Conservation (phyloP, 164 flowering plant genomes). For the Paratinospora sagittata region DNA sequence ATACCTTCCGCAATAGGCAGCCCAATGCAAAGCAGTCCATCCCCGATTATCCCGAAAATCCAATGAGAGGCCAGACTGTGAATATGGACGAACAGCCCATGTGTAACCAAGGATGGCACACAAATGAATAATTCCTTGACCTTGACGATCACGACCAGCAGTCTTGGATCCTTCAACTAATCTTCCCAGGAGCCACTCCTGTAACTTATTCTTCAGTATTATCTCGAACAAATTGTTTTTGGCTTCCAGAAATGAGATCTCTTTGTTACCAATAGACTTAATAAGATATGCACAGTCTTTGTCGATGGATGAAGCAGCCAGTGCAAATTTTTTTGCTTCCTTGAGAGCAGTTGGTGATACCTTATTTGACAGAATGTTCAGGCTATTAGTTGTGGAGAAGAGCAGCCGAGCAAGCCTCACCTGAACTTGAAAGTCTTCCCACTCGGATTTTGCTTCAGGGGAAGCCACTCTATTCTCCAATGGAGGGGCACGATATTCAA, state of each 20-base stretch:
- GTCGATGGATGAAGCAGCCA: slow-evolving; percentile 31
- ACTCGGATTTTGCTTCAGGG: slow-evolving; percentile 37
- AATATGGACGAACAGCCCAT: slow-evolving; percentile 65
- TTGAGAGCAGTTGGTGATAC: slow-evolving; percentile 36
- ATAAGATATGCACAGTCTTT: slow-evolving; percentile 48
- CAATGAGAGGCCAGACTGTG: slow-evolving; percentile 64
- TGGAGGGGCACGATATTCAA: slow-evolving; percentile 61
- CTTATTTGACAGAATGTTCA: slow-evolving; percentile 39
- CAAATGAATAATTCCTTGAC: slow-evolving; percentile 85
- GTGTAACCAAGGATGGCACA: slow-evolving; percentile 83
- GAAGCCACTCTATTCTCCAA: slow-evolving; percentile 18
- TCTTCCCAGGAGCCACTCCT: slow-evolving; percentile 84
- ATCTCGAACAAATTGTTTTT: slow-evolving; percentile 54
- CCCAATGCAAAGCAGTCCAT: slow-evolving; percentile 99
- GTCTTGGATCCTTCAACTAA: slow-evolving; percentile 47
- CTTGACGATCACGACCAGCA: slow-evolving; percentile 54
- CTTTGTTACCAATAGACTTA: slow-evolving; percentile 34
- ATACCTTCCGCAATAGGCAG: slow-evolving; percentile 88
- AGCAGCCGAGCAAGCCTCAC: slow-evolving; percentile 73
- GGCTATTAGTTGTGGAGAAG: slow-evolving; percentile 55
- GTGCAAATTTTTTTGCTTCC: slow-evolving; percentile 61
- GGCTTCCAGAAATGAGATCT: slow-evolving; percentile 41
- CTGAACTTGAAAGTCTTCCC: slow-evolving; percentile 61
- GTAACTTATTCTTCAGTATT: slow-evolving; percentile 55
- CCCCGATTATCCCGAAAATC: slow-evolving; percentile 88